These are phyloP conservation scores for Phytophthora sansomeana DNA, from an alignment of 352 stramenopile species.

Conservation along the genomic window DNA sequence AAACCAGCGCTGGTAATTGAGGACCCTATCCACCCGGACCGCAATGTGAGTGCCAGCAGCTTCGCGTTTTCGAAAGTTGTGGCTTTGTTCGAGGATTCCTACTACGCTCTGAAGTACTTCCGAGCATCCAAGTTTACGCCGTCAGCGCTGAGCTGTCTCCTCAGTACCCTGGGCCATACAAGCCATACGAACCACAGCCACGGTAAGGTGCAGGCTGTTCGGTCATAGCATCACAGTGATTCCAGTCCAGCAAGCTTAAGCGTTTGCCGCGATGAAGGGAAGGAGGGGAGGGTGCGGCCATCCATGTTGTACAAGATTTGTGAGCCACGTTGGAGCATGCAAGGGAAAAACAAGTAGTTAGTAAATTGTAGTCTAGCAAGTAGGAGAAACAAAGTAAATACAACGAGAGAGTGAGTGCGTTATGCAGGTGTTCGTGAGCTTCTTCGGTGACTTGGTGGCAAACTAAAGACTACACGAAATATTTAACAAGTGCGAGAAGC, in stretches of 20 bases:
- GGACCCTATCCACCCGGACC: constrained; percentile 88
- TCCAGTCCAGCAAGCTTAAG: constrained; percentile 16
- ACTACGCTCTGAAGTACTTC: constrained; percentile 88
- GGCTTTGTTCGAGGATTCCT: constrained; percentile 86
- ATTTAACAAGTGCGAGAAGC: too few relatives aligned
- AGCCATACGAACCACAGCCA: constrained; percentile 38
- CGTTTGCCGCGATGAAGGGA: constrained; percentile 11
- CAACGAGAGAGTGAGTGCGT: constrained; percentile 21
- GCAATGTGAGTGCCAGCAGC: constrained; percentile 88
- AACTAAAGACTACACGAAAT: too few relatives aligned
- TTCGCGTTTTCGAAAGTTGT: constrained; percentile 89
- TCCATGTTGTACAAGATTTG: constrained; percentile 48
- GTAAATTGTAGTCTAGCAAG: constrained; percentile 43
- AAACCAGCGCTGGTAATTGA: constrained; percentile 89
- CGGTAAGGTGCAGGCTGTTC: constrained; percentile 27
- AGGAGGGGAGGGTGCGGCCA: background rate
- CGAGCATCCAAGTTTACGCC: constrained; percentile 76
- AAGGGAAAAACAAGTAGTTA: constrained; percentile 36
- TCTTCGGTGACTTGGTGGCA: background rate
- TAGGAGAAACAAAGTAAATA: constrained; percentile 35
- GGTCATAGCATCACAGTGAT: constrained; percentile 30
- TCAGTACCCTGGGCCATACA: constrained; percentile 72
- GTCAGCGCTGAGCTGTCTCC: constrained; percentile 81
- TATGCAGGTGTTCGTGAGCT: background rate
- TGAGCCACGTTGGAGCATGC: constrained; percentile 31